Evolutionary conservation across 495 filamentous ascomycete species (phyloP), one percentile per base, ranked within the genome.

Genomic region (Neurospora hispaniola): DNA sequence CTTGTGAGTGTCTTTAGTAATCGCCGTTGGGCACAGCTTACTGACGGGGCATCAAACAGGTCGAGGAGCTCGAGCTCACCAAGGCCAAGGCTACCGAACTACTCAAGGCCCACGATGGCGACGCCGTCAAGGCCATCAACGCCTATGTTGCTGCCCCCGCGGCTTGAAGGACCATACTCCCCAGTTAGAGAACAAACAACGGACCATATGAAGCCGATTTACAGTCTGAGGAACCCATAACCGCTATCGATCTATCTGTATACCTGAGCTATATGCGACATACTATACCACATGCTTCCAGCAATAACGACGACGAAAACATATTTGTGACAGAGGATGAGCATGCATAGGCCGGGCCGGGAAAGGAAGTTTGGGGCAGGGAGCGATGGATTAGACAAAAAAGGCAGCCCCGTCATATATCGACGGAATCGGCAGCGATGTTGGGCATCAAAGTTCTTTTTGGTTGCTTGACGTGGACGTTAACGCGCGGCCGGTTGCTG

Each of bases 21-120:
- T 23, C 23, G 23, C 1, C 23, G 23, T 23, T 23, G 1, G 23
- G 23, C 0, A 39, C n/a, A 35, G 70, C 69, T 71, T 73, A 16
- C 74, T 42, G 23, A 71, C 71, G 35, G n/a, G 71, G 5, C 27
- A 12, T 27, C n/a, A 46, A 41, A 71, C 43, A 96, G 92, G 88
- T 92, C 40, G 90, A 94, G 10, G 87, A 97, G 79, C 82, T 97
- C 68, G 93, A 96, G 62, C 79, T 97, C 40, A 86, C 84, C 16
- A 97, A 96, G 81, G 75, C 78, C 7, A 96, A 94, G 79, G 94
- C 94, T 3, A 96, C 92, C 16, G 94, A 97, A 69, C 80, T 97
- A 71, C 86, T 97, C 46, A 90, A 88, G 80, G 82, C 86, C n/a
- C 85, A 94, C 77, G 93, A 94, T 44, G 94, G 94, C 0, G 88